Conservation (phyloP, 176 grass and related monocot genomes). For the Paspalum vaginatum region DNA sequence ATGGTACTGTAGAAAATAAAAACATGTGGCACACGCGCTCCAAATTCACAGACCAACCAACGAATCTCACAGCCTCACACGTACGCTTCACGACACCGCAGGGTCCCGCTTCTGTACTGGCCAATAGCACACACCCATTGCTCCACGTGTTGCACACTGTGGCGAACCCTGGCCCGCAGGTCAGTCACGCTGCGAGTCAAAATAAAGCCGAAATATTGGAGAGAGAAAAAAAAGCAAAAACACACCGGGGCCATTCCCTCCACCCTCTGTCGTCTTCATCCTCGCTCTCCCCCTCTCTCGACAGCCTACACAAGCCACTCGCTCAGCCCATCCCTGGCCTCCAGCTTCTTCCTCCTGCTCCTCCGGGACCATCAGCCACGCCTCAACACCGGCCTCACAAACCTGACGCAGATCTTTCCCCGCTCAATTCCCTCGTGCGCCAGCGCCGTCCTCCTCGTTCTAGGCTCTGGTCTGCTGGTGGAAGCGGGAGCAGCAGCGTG, state of each 20-base stretch:
- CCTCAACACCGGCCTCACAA: slow-evolving; percentile 27
- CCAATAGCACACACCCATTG: background rate
- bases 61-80: too few relatives aligned
- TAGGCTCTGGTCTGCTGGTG: background rate
- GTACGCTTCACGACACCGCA: too few relatives aligned
- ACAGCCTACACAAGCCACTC: slow-evolving; percentile 19
- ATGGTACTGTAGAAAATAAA: too few relatives aligned
- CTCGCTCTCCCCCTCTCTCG: background rate
- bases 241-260: background rate
- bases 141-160: background rate
- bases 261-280: background rate
- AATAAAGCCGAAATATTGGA: background rate
- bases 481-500: background rate
- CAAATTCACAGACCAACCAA: too few relatives aligned
- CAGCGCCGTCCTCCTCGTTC: slow-evolving; percentile 19
- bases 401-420: slow-evolving; percentile 20
- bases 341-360: slow-evolving; percentile 30
- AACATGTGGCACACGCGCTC: too few relatives aligned
- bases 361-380: background rate
- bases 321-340: slow-evolving; percentile 25
- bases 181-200: background rate
- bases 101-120: background rate
- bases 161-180: background rate
- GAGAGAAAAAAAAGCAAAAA: background rate
- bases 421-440: slow-evolving; percentile 41